Percentiles rank a stretch among this genome's conserved stretches.
Conservation (phyloP, 129 eudicot species). For the Saussurea involucrata region DNA sequence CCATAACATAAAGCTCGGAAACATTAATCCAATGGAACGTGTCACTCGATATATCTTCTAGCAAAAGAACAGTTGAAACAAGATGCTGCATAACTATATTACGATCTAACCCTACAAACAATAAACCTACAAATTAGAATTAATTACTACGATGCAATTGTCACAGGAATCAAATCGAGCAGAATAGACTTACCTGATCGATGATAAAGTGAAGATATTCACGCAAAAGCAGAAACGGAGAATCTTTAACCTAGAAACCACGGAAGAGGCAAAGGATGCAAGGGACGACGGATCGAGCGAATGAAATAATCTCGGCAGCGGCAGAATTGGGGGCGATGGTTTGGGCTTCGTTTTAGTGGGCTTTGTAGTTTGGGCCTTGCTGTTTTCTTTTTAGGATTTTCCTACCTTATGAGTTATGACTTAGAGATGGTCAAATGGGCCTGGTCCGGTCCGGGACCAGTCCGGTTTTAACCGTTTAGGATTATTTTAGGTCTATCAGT, state of each 20-base stretch:
- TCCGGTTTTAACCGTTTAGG: too few species aligned
- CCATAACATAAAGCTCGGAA: conserved; percentile 3
- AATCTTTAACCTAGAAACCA: conserved; percentile 25
- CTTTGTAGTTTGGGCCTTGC: not conserved
- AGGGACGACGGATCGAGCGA: not conserved
- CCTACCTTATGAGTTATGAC: too few species aligned
- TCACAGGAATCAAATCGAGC: not conserved
- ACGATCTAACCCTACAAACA: not conserved
- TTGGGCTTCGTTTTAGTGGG: conserved; percentile 28
- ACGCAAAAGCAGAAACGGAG: conserved; percentile 5
- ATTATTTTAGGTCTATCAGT: too few species aligned
- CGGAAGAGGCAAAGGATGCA: conserved; percentile 12
- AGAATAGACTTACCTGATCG: conserved; percentile 11
- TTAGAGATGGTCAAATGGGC: too few species aligned
- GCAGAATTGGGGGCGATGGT: conserved; percentile 8
- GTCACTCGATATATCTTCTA: not conserved
- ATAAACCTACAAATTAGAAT: not conserved
- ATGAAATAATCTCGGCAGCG: not conserved
- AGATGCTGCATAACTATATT: not conserved
- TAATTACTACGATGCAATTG: not conserved
- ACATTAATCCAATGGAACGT: not conserved
- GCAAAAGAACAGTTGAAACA: not conserved
- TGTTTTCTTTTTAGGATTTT: too few species aligned
- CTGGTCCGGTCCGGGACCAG: too few species aligned
- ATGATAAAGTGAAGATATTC: conserved; percentile 8